A percentile compares a stretch with the other conserved stretches of the same genome.
These are phyloP conservation scores for Ascochyta fabae DNA, from an alignment of 2,329 filamentous ascomycete species.

Conservation along the genomic window DNA sequence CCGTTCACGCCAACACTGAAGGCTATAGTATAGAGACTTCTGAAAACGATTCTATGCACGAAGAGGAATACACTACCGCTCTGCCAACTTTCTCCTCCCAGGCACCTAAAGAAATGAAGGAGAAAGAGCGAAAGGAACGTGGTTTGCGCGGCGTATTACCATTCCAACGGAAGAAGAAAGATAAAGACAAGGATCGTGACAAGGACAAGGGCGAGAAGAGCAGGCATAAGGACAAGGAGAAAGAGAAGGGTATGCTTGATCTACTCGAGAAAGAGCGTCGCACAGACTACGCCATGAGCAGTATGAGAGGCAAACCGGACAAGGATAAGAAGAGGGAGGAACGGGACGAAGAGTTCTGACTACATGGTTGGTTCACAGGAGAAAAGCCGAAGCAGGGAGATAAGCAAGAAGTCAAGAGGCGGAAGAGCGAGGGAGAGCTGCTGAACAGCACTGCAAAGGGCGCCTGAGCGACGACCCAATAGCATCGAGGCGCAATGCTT, in stretches of 20 bases:
- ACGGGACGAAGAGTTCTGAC: conserved; percentile 42
- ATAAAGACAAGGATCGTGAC: conserved; percentile 31
- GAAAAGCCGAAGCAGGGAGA: conserved; percentile 16
- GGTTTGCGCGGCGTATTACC: conserved; percentile 49
- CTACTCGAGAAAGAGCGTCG: conserved; percentile 12
- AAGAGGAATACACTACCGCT: conserved; percentile 49
- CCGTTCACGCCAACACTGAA: conserved; percentile 34
- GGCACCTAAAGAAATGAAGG: conserved; percentile 36
- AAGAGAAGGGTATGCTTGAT: conserved; percentile 26
- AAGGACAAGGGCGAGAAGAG: conserved; percentile 28
- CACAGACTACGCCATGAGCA: conserved; percentile 19
- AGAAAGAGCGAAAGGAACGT: conserved; percentile 49
- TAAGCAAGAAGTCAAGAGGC: conserved; percentile 32
- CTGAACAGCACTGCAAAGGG: conserved; percentile 14
- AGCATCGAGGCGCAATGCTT: no score
- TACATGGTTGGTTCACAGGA: conserved; percentile 47
- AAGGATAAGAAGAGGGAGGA: conserved; percentile 29
- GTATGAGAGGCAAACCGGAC: conserved; percentile 13
- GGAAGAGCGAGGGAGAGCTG: conserved; percentile 43
- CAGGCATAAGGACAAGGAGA: conserved; percentile 23
- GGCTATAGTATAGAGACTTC: conserved; percentile 41
- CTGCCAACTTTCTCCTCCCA: conserved; percentile 45
- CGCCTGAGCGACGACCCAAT: not conserved
- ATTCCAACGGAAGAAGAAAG: conserved; percentile 46
- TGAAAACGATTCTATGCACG: conserved; percentile 43